Evolutionary conservation across 2,329 filamentous ascomycete genomes (phyloP).

Genomic region (Colletotrichum kahawae): DNA sequence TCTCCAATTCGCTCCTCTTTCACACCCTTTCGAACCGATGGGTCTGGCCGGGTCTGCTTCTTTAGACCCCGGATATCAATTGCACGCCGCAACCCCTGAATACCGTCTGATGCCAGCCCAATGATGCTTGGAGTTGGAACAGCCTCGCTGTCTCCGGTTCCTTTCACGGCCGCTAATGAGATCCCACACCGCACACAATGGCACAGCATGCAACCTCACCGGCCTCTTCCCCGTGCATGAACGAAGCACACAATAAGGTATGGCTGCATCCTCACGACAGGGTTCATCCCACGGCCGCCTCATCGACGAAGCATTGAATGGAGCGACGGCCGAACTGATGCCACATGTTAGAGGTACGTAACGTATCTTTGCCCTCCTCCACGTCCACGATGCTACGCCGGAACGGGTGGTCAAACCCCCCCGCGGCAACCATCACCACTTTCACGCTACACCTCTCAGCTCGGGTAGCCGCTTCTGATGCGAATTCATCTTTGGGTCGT

Average conservation of each 20-base stretch:
- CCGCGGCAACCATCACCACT: constrained; percentile 4
- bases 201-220: constrained; percentile 8
- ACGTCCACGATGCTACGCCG: constrained; percentile 4
- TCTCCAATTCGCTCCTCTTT: background rate
- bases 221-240: constrained; percentile 19
- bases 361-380: background rate
- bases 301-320: background rate
- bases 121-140: background rate
- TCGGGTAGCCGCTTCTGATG: constrained; percentile 14
- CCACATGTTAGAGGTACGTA: constrained; percentile 8
- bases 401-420: constrained; percentile 12
- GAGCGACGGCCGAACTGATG: background rate
- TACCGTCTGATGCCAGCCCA: constrained; percentile 3
- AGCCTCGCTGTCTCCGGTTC: constrained; percentile 3
- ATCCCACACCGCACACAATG: constrained; percentile 5
- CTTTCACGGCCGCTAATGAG: constrained; percentile 11
- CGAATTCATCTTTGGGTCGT: background rate
- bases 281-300: constrained; percentile 13
- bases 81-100: background rate
- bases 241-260: constrained; percentile 19
- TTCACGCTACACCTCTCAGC: background rate
- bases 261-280: constrained; percentile 12
- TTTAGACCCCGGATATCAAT: constrained; percentile 8
- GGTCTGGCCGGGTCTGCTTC: constrained; percentile 3
- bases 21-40: constrained; percentile 3